Base-by-base conservation (phyloP, 116 monocot species). In the Trichopus zeylanicus region DNA sequence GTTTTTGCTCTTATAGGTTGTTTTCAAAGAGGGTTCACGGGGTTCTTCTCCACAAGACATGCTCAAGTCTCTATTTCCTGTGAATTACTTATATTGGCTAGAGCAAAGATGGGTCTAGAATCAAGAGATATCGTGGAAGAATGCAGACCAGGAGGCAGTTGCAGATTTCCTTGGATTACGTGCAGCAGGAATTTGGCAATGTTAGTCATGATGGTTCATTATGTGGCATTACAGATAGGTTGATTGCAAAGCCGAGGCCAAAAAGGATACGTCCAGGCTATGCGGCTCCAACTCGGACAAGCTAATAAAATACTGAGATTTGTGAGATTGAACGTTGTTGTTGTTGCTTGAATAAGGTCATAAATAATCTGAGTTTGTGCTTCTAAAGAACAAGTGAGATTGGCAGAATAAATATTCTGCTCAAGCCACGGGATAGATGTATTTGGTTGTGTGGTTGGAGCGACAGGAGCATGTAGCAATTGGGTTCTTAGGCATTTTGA, bases 41-140 rank as follows among this genome's bases (percentile, higher is more conserved):
- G 73, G 68, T 2, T 81, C 75, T 33, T 78, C 80, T 12, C 78
- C 82, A 20, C 73, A 80, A 54, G 98, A 98, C 71, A 98, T 98
- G 98, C 78, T 98, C 30, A 98, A 83, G 57, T 88, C 98, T 30
- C 33, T 98, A 28, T 98, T 91, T 67, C 98, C 91, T 51, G 80
- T 78, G 11, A 91, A 72, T 65, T 98, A 91, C 70, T 70, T 98
- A 7, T 85, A 91, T 55, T 98, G 98, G 92, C 67, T 98, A 62
- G 98, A 92, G 60, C 76, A 65, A 78, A 98, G 59, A 63, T 88
- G 59, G 76, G 71, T 16, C 60, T 81, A 7, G 74, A 80, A 53
- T 33, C 59, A 31, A 78, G 38, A 42, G 71, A 64, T 28, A 60
- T 75, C 34, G 55, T 48, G 29, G 80, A 88, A 8, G 91, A 88